phyloP scores from a whole-genome alignment of 768 basidiomycete genomes.

The Pisolithus tinctorius region DNA sequence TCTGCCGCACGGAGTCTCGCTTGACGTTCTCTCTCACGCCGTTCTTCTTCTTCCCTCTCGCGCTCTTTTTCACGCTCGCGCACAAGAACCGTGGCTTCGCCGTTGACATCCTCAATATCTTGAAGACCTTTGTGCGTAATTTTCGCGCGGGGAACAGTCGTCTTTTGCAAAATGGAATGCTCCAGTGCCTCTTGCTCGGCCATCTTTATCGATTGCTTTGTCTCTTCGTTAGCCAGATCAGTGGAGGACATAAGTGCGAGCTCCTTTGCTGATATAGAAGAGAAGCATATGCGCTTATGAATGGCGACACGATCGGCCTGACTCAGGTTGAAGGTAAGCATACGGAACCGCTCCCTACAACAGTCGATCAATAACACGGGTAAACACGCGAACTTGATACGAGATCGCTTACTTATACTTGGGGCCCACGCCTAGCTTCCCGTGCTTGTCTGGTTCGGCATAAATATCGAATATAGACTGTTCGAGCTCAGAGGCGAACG shows the following conservation, averaged over 20 bases:
- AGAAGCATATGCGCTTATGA: constrained; percentile 70
- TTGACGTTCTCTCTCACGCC: constrained; percentile 61
- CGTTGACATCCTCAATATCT: constrained; percentile 78
- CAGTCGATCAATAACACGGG: constrained; percentile 1
- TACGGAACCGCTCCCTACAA: constrained; percentile 81
- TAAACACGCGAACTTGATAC: not conserved
- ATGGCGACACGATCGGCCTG: constrained; percentile 74
- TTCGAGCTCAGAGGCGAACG: constrained; percentile 70
- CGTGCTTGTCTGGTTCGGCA: constrained; percentile 68
- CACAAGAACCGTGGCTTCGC: constrained; percentile 34
- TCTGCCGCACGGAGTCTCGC: constrained; percentile 51
- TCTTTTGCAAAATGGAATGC: constrained; percentile 77
- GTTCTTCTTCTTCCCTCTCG: constrained; percentile 61
- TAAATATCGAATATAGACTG: constrained; percentile 69
- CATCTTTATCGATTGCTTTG: constrained; percentile 72
- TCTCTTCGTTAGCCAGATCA: constrained; percentile 84
- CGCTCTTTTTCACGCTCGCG: constrained; percentile 49
- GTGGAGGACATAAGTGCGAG: constrained; percentile 83
- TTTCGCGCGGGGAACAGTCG: constrained; percentile 61
- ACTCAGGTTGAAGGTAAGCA: constrained; percentile 82
- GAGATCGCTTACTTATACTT: constrained; percentile 70
- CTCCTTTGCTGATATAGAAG: constrained; percentile 58
- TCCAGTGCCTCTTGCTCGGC: constrained; percentile 79
- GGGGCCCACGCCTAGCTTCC: constrained; percentile 52
- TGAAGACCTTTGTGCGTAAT: constrained; percentile 91